Conservation (phyloP, 2,329 filamentous ascomycete genomes). For the Claviceps humidiphila region DNA sequence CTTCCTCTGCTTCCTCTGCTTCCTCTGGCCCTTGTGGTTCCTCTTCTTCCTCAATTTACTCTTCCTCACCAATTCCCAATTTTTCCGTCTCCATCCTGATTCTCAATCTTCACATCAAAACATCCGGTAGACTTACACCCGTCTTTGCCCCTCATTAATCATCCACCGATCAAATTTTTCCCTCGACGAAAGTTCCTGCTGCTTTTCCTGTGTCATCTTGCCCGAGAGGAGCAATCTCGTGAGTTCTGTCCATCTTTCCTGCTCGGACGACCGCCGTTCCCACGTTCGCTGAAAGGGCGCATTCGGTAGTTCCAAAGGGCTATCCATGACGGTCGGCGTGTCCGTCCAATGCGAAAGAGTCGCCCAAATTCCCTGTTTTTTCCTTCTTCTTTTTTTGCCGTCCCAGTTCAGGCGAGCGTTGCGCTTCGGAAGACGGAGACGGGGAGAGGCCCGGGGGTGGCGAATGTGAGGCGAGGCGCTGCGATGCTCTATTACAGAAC, state of each 20-base stretch:
- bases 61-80: too few species aligned
- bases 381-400: too few species aligned
- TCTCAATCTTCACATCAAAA: too few species aligned
- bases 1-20: too few species aligned
- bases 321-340: slow-evolving; percentile 13
- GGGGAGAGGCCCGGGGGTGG: too few species aligned
- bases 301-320: slow-evolving; percentile 14
- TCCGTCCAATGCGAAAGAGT: not conserved
- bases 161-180: slow-evolving; percentile 78
- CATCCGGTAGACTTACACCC: slow-evolving; percentile 45
- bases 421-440: too few species aligned
- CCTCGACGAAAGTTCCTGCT: slow-evolving; percentile 51
- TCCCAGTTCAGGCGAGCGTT: too few species aligned
- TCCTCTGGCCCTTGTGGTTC: too few species aligned
- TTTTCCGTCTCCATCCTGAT: too few species aligned
- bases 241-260: slow-evolving; percentile 70
- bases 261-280: slow-evolving; percentile 55
- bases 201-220: slow-evolving; percentile 63
- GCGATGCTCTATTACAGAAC: too few species aligned
- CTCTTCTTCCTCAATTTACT: too few species aligned
- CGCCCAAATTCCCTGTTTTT: not conserved
- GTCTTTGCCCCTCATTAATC: slow-evolving; percentile 75
- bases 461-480: too few species aligned
- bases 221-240: slow-evolving; percentile 73
- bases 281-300: slow-evolving; percentile 25